A percentile compares a stretch with the other conserved stretches of the same genome.
phyloP scores from a whole-genome alignment of 306 rosid genomes.

The Castanea sativa region DNA sequence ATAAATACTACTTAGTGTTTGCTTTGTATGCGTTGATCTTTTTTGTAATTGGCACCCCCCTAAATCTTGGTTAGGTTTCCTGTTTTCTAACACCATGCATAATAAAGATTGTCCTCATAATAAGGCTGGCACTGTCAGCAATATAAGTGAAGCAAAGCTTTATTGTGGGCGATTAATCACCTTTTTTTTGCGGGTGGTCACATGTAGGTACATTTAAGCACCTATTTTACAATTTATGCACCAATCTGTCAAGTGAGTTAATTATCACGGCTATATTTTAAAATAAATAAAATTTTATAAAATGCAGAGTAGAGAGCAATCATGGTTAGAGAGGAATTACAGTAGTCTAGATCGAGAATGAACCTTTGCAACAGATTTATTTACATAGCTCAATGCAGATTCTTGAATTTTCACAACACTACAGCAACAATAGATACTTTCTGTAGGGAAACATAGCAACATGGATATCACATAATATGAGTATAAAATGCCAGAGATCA shows the following conservation, averaged over 20 bases:
- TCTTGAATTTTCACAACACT: slow-evolving; percentile 9
- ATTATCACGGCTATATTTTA: background rate
- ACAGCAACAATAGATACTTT: slow-evolving; percentile 22
- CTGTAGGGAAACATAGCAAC: background rate
- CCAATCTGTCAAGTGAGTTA: background rate
- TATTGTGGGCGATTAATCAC: too few species aligned
- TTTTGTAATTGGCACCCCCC: too few species aligned
- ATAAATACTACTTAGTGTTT: too few species aligned
- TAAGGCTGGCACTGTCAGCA: too few species aligned
- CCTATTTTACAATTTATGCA: background rate
- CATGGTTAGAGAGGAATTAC: background rate
- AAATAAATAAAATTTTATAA: background rate
- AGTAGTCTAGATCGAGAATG: background rate
- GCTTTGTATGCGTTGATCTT: too few species aligned
- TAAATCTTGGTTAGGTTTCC: too few species aligned
- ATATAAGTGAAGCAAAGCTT: too few species aligned
- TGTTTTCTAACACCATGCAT: too few species aligned
- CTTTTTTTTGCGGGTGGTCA: too few species aligned
- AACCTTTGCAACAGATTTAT: slow-evolving; percentile 23
- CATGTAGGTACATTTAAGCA: background rate
- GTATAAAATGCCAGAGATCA: slow-evolving; percentile 31
- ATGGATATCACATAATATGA: slow-evolving; percentile 6
- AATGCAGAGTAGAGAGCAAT: background rate
- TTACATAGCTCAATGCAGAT: slow-evolving; percentile 25
- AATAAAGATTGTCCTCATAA: background rate